Evolutionary conservation across 331 rosid species (phyloP).

Genomic region (Pyracantha coccinea): DNA sequence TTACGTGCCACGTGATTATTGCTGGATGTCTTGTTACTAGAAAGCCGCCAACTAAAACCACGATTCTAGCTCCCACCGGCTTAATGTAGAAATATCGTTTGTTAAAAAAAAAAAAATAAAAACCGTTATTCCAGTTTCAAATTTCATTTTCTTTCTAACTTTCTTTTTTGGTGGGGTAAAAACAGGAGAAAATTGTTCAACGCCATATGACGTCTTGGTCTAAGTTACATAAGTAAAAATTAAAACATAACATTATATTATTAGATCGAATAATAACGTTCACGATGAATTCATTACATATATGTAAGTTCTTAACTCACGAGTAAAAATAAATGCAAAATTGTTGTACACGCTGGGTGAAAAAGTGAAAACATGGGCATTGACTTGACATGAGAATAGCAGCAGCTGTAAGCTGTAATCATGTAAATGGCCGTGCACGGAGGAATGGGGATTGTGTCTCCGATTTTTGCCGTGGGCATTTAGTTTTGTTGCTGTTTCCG

Average conservation of each 20-base stretch:
- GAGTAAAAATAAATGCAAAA: neutral
- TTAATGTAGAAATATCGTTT: no score
- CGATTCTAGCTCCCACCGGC: no score
- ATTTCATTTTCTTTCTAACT: no score
- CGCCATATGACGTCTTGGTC: neutral
- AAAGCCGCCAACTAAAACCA: neutral
- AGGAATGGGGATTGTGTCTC: slow-evolving; percentile 5
- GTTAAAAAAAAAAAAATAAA: no score
- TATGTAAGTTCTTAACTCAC: neutral
- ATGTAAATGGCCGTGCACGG: neutral
- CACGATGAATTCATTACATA: no score
- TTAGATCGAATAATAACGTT: no score
- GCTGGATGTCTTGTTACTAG: neutral
- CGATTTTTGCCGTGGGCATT: slow-evolving; percentile 13
- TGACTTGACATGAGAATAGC: neutral
- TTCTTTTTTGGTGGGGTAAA: no score
- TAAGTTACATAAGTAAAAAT: no score
- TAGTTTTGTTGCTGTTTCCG: neutral
- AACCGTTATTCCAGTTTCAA: no score
- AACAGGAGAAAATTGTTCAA: no score
- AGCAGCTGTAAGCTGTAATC: neutral
- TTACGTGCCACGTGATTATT: neutral
- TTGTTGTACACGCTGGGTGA: neutral
- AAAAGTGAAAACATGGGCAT: neutral
- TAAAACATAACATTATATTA: no score